Evolutionary conservation across 345 rosid species (phyloP).

Genomic region (Moricandia moricandioides): DNA sequence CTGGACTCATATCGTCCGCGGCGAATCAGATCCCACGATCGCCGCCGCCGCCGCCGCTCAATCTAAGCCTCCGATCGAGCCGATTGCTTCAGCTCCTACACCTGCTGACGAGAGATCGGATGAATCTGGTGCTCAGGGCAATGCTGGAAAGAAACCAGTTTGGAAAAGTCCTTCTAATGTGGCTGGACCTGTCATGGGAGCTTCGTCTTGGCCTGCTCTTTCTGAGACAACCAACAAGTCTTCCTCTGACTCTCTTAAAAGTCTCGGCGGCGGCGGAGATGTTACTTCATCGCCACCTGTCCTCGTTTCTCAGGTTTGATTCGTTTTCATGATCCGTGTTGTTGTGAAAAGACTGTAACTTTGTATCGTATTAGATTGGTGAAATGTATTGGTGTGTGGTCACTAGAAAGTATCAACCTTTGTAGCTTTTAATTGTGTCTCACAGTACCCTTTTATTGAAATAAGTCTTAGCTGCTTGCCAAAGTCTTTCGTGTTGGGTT

Average conservation of each 20-base stretch:
- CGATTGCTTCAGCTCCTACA: conserved; percentile 22
- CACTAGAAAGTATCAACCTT: background rate
- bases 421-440: background rate
- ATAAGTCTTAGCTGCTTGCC: background rate
- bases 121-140: conserved; percentile 15
- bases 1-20: conserved; percentile 39
- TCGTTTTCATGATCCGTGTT: background rate
- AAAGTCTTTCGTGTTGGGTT: too few relatives aligned
- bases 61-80: conserved; percentile 26
- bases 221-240: conserved; percentile 44
- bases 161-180: conserved; percentile 76
- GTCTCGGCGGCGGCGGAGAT: conserved; percentile 33
- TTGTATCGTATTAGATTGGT: background rate
- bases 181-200: conserved; percentile 46
- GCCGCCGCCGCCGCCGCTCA: conserved; percentile 21
- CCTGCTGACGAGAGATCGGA: conserved; percentile 28
- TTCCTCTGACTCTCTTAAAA: conserved; percentile 38
- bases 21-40: conserved; percentile 34
- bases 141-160: conserved; percentile 63
- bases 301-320: conserved; percentile 29
- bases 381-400: background rate
- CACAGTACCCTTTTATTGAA: background rate
- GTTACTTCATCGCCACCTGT: conserved; percentile 5
- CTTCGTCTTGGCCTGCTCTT: conserved; percentile 38
- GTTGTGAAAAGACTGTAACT: background rate